Base-by-base conservation (phyloP, 305 asterid species). In the Fraxinus sp. region DNA sequence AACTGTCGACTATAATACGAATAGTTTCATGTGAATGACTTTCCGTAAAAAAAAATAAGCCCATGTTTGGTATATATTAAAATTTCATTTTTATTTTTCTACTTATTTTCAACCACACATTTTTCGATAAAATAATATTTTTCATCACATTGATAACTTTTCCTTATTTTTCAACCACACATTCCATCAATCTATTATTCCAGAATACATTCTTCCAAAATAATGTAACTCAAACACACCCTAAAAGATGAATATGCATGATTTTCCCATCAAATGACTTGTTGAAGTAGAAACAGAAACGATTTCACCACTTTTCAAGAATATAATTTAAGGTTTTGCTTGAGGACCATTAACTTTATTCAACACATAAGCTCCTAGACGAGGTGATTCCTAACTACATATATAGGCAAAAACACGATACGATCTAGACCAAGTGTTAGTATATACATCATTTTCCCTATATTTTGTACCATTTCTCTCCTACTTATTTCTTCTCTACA, bases 381-480 rank as follows among this genome's bases (percentile, higher is more conserved):
- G 14, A 62, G 5, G 32, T 62, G 13, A 62, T 7, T 62, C 32
- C 1, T 20, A 3, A 20, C 11, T 62, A 18, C 14, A 7, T 46
- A 4, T 10, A 41, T 57, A 1, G 71, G 24, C 32, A 1, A 62
- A 62, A 62, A 7, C 5, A 7, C 2, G 30, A 62, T 62, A 2
- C 1, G 5, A 62, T 22, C 71, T 62, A 18, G 71, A 62, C 28
- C 32, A 20, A 13, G 28, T 5, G 68, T 57, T 18, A 57, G 71
- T 20, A 62, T 26, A 86, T 81, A 88, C 87, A 88, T 81, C 85
- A 81, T 81, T 74, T 81, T 20, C 13, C 74, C 81, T 83, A 66
- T 81, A 84, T 57, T 82, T 79, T 83, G 77, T 79, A 41, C 82
- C 87, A 90, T 85, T 88, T 86, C 87, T 80, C 64, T 84, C 82